Percentiles rank a stretch among this genome's conserved stretches.
phyloP scores from a whole-genome alignment of 2,329 filamentous ascomycete species.

The Helminthosporium solani region DNA sequence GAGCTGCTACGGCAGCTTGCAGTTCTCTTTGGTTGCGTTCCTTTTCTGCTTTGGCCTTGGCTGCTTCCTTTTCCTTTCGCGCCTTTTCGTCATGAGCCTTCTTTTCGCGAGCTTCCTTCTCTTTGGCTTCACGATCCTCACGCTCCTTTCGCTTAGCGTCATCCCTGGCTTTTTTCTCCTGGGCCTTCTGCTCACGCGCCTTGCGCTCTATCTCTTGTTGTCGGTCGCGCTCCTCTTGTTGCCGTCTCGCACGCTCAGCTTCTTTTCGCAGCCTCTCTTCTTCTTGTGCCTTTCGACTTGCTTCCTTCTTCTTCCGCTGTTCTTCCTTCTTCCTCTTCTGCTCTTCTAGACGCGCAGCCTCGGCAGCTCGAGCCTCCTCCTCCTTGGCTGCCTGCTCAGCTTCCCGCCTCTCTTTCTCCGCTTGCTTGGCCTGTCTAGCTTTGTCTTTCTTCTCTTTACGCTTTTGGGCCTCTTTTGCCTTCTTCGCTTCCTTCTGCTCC shows the following conservation, averaged over 20 bases:
- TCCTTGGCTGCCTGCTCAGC: slow-evolving; percentile 89
- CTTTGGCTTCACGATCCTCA: slow-evolving; percentile 61
- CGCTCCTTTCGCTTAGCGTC: slow-evolving; percentile 76
- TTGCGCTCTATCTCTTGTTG: slow-evolving; percentile 86
- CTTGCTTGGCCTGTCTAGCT: slow-evolving; percentile 85
- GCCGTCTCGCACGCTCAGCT: slow-evolving; percentile 74
- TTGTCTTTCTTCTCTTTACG: slow-evolving; percentile 90
- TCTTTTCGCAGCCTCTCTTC: slow-evolving; percentile 85
- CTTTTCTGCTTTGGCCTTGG: slow-evolving; percentile 47
- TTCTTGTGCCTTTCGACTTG: slow-evolving; percentile 85
- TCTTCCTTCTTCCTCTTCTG: slow-evolving; percentile 81
- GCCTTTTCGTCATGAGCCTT: slow-evolving; percentile 59
- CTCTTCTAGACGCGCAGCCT: slow-evolving; percentile 78
- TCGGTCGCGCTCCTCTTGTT: slow-evolving; percentile 81
- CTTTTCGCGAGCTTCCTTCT: slow-evolving; percentile 73
- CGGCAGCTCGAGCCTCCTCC: slow-evolving; percentile 70
- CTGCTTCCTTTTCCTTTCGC: slow-evolving; percentile 61
- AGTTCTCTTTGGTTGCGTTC: slow-evolving; percentile 46
- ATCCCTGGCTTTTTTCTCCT: slow-evolving; percentile 74
- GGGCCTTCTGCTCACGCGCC: slow-evolving; percentile 73
- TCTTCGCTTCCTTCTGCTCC: slow-evolving; percentile 83
- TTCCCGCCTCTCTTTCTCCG: slow-evolving; percentile 84
- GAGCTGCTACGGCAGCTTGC: slow-evolving; percentile 37
- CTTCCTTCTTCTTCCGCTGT: slow-evolving; percentile 86
- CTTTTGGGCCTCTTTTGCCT: slow-evolving; percentile 89